Percentiles rank a stretch among this genome's conserved stretches.
Conservation (phyloP, 192 early-diverging fungal species). For the Entomortierella lignicola region DNA sequence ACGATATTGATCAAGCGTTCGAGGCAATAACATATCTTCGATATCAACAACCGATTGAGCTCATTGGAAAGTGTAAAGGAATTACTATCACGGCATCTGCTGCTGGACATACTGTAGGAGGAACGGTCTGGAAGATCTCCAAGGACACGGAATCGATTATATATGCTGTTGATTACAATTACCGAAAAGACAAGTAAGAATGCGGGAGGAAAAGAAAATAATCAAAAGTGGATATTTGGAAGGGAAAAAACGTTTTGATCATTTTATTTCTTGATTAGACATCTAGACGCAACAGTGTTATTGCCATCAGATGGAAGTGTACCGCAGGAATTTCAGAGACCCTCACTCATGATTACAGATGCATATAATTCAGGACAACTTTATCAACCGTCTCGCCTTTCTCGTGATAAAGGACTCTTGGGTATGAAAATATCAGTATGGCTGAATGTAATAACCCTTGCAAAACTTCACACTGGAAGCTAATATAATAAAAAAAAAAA, state of each 20-base stretch:
- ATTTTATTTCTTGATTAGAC: constrained; percentile 59
- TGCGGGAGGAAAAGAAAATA: neutral
- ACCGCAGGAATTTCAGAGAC: constrained; percentile 74
- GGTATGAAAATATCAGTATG: constrained; percentile 54
- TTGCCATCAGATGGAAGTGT: constrained; percentile 68
- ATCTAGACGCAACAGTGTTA: constrained; percentile 82
- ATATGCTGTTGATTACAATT: constrained; percentile 97
- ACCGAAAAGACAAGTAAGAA: constrained; percentile 85
- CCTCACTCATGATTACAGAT: constrained; percentile 95
- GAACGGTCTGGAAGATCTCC: constrained; percentile 96
- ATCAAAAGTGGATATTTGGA: neutral
- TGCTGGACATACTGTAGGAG: constrained; percentile 96
- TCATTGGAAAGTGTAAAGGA: constrained; percentile 81
- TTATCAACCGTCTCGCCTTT: constrained; percentile 73
- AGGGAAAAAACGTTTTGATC: neutral
- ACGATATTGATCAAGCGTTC: constrained; percentile 89
- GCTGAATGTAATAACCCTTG: neutral
- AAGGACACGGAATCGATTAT: constrained; percentile 94
- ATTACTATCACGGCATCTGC: constrained; percentile 91
- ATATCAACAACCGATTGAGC: constrained; percentile 86
- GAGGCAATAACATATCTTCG: constrained; percentile 81
- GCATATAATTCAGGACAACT: constrained; percentile 78
- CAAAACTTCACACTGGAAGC: no score
- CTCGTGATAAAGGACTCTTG: constrained; percentile 82
- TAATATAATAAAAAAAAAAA: neutral